Base-by-base conservation (phyloP, 768 basidiomycete genomes). In the Chalciporus sphaerocephalus region DNA sequence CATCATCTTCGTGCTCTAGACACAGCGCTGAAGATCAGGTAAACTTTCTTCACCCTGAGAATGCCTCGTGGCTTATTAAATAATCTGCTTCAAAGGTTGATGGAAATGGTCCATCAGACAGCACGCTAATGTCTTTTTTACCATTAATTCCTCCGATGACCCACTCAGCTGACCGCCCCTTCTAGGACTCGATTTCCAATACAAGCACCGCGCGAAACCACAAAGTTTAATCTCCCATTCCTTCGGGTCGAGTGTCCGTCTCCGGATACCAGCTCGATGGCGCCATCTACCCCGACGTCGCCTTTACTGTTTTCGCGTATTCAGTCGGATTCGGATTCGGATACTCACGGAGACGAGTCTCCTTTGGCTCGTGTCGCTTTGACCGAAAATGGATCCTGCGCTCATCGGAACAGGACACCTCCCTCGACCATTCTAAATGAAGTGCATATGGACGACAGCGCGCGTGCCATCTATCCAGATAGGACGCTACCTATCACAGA, bases 221-320 rank as follows among this genome's bases (percentile, higher is more conserved):
- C 58, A 48, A 46, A 24, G 48, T 56, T 51, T 46, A 42, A 48
- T 51, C 28, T 57, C 6, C 49, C 51, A 8, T 55, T 46, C 11
- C 48, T 62, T 46, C 48, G 47, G 23, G 35, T 57, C 30, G 46
- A 57, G 34, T 30, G 41, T 21, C 60, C 57, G 2, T 50, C 59
- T 11, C 36, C 50, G 18, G 45, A 48, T 17, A 20, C 39, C 22
- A 33, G 22, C n/a, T 20, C 45, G 27, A 34, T 22, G 22, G 36
- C 36, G 4, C 38, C 22, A 38, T 53, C 46, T 33, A 44, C 24
- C 24, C 41, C 49, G 25, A 17, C 25, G 15, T 46, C 44, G 6
- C 42, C 42, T 18, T 22, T 30, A 12, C 20, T 25, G 13, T 49
- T 39, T 22, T 32, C 48, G n/a, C 39, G 20, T n/a, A 22, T 41